Conservation (phyloP, 140 eudicot species). For the Oenanthe javanica region DNA sequence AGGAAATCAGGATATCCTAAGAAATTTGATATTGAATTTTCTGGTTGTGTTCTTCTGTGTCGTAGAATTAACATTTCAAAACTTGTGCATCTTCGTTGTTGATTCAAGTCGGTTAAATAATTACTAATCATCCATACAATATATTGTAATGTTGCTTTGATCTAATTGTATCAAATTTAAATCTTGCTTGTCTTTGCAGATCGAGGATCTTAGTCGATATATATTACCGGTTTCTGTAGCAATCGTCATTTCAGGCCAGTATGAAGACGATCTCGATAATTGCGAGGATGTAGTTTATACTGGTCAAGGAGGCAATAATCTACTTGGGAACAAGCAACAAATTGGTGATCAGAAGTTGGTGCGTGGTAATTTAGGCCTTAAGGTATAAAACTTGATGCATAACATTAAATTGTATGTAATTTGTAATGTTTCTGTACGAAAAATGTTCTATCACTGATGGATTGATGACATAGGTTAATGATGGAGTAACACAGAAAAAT, state of each 20-base stretch:
- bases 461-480: background rate
- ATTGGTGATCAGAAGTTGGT: conserved; percentile 57
- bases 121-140: background rate
- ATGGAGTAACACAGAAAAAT: background rate
- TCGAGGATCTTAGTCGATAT: conserved; percentile 34
- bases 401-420: background rate
- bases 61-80: background rate
- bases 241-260: conserved; percentile 85
- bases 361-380: conserved; percentile 82
- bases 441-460: background rate
- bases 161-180: background rate
- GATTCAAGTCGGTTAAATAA: background rate
- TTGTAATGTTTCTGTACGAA: background rate
- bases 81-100: background rate
- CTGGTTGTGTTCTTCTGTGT: background rate
- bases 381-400: conserved; percentile 36
- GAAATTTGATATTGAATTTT: background rate
- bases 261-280: conserved; percentile 86
- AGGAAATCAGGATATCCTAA: background rate
- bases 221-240: conserved; percentile 66
- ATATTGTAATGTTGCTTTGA: background rate
- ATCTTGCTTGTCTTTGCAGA: background rate
- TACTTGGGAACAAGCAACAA: conserved; percentile 77
- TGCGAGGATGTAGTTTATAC: conserved; percentile 75
- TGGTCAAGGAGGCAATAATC: conserved; percentile 92